Percentiles rank a stretch among this genome's conserved stretches.
Conservation (phyloP, 1,284 basidiomycete species). For the Porodaedalea pini region DNA sequence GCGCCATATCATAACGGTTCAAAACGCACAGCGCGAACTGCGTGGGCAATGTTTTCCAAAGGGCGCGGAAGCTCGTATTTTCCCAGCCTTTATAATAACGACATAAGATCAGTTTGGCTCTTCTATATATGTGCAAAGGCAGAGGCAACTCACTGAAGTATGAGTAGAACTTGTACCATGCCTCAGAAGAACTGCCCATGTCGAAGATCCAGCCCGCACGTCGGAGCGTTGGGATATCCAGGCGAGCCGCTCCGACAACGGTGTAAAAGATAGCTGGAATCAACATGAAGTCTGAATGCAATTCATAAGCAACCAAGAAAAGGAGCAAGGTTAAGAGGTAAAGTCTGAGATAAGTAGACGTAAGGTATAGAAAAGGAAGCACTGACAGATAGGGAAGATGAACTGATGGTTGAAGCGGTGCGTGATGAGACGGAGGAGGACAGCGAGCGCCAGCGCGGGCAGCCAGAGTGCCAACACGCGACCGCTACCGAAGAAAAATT, state of each 20-base stretch:
- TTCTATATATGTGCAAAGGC: neutral
- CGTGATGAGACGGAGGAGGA: conserved; percentile 80
- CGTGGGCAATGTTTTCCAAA: conserved; percentile 79
- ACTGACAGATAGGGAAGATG: conserved; percentile 84
- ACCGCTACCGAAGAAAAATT: conserved; percentile 54
- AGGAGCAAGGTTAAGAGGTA: neutral
- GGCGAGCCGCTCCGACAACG: conserved; percentile 60
- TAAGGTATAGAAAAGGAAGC: conserved; percentile 5
- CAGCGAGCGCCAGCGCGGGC: conserved; percentile 74
- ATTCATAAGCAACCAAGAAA: neutral
- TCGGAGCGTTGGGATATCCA: conserved; percentile 64
- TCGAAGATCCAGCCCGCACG: conserved; percentile 88
- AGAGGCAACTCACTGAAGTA: conserved; percentile 55
- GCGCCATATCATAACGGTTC: conserved; percentile 24
- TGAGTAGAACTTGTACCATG: conserved; percentile 83
- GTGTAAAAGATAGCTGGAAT: conserved; percentile 87
- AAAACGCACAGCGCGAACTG: conserved; percentile 67
- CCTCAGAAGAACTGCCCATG: conserved; percentile 55
- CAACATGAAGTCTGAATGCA: conserved; percentile 67
- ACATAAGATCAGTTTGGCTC: neutral
- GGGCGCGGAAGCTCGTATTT: conserved; percentile 56
- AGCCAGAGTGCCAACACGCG: conserved; percentile 73
- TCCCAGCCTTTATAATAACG: conserved; percentile 47
- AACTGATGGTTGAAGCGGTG: conserved; percentile 82
- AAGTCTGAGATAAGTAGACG: too few species aligned